Evolutionary conservation across 192 early-diverging fungal species (phyloP).

Genomic region (Coemansia sp.): DNA sequence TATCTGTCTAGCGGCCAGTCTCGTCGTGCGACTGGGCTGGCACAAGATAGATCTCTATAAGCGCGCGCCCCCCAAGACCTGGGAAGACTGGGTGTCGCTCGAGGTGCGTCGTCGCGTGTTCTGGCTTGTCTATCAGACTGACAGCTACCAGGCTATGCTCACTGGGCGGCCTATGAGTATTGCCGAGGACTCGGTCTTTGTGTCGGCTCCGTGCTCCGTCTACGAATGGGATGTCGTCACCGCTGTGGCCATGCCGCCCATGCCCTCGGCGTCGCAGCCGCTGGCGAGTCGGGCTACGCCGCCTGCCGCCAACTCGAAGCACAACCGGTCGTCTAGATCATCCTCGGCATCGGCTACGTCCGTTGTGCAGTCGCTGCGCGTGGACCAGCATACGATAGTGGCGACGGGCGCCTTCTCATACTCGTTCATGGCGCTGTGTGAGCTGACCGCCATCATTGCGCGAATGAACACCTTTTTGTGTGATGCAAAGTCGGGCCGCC

Average conservation of each 20-base stretch:
- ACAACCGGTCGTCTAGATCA: constrained; percentile 29
- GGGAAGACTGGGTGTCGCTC: constrained; percentile 46
- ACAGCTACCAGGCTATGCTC: constrained; percentile 55
- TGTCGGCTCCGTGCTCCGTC: constrained; percentile 49
- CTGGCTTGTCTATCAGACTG: constrained; percentile 54
- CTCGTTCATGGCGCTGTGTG: constrained; percentile 55
- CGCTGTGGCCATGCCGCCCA: not conserved
- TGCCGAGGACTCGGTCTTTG: constrained; percentile 46
- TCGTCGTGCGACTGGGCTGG: constrained; percentile 45
- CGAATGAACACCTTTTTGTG: constrained; percentile 45
- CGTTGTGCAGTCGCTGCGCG: constrained; percentile 18
- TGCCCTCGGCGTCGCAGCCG: not conserved
- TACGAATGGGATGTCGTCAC: constrained; percentile 48
- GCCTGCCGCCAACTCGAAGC: not conserved
- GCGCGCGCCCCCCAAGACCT: constrained; percentile 25
- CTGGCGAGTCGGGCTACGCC: not conserved
- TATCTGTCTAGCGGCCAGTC: constrained; percentile 47
- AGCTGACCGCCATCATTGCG: constrained; percentile 46
- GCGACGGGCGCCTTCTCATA: constrained; percentile 51
- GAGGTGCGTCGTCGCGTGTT: constrained; percentile 45
- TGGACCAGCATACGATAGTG: constrained; percentile 38
- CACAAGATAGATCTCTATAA: constrained; percentile 47
- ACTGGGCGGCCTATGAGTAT: constrained; percentile 48
- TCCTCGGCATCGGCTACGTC: constrained; percentile 30
- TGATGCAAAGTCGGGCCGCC: constrained; percentile 42